Conservation (phyloP, 371 early-diverging fungal species). For the Mortierella sp. region DNA sequence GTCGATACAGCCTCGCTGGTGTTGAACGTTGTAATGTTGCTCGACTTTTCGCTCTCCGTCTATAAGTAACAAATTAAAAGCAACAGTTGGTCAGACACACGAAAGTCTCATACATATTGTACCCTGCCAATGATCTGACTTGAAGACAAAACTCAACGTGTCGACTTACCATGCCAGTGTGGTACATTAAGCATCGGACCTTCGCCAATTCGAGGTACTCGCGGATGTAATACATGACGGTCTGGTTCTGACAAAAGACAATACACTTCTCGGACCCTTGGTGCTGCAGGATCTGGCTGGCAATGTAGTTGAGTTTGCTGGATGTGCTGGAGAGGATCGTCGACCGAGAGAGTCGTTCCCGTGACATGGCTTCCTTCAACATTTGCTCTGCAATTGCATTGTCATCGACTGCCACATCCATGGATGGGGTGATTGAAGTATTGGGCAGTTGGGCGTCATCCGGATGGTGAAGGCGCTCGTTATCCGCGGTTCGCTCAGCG, state of each 20-base stretch:
- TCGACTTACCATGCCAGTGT: constrained; percentile 59
- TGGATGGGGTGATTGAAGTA: not conserved
- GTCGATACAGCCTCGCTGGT: constrained; percentile 73
- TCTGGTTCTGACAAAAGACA: constrained; percentile 66
- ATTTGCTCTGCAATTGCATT: not conserved
- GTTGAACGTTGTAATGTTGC: constrained; percentile 81
- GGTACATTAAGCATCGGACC: constrained; percentile 70
- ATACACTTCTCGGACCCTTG: constrained; percentile 69
- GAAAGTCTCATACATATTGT: not conserved
- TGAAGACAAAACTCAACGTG: not conserved
- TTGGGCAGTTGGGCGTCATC: not conserved
- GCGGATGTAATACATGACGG: constrained; percentile 64
- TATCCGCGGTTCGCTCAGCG: not conserved
- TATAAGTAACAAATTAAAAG: constrained; percentile 15
- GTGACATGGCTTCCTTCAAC: constrained; percentile 7
- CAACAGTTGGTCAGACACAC: not conserved
- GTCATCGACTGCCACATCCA: not conserved
- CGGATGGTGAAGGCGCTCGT: not conserved
- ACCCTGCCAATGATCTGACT: not conserved
- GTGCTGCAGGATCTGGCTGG: constrained; percentile 60
- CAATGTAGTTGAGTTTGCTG: constrained; percentile 71
- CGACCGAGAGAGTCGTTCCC: constrained; percentile 14
- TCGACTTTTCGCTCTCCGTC: constrained; percentile 67
- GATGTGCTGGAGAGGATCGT: constrained; percentile 41
- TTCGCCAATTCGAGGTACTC: constrained; percentile 66